Percentiles rank a stretch among this genome's conserved stretches.
These are phyloP conservation scores for Ulota crispa DNA, from an alignment of 225 moss, liverwort and hornwort species.

Conservation along the genomic window DNA sequence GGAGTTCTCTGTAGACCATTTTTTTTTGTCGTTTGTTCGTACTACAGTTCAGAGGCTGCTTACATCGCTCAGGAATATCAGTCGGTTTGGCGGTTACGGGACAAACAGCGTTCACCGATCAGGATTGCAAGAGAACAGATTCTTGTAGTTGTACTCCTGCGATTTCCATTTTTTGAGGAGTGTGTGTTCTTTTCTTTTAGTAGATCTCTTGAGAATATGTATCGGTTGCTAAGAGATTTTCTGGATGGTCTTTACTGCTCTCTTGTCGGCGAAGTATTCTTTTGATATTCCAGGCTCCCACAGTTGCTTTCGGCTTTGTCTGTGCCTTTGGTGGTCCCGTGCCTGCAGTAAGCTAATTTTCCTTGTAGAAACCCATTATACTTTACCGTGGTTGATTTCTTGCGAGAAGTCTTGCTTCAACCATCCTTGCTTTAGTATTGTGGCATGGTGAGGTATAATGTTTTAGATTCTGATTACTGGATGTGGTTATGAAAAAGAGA, in stretches of 20 bases:
- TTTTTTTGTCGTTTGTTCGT: neutral
- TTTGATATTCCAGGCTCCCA: neutral
- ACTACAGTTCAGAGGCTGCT: neutral
- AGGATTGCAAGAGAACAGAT: neutral
- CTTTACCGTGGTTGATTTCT: neutral
- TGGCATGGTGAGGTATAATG: neutral
- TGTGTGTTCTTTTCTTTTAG: neutral
- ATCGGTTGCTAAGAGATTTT: neutral
- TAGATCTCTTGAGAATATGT: neutral
- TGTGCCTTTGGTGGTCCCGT: neutral
- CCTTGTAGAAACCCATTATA: neutral
- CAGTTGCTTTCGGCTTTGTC: neutral
- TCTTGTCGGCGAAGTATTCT: neutral
- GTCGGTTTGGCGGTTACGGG: conserved; percentile 27
- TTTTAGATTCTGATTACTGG: neutral
- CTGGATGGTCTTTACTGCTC: neutral
- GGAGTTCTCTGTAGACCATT: neutral
- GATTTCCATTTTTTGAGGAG: neutral
- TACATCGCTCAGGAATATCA: neutral
- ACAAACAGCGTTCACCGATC: neutral
- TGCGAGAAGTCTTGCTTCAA: neutral
- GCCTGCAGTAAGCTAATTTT: conserved; percentile 10
- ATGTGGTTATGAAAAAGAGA: neutral
- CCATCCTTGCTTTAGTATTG: neutral
- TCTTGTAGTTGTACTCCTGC: neutral